Conservation (phyloP, 805 yeast species). For the Candida vaughaniae region DNA sequence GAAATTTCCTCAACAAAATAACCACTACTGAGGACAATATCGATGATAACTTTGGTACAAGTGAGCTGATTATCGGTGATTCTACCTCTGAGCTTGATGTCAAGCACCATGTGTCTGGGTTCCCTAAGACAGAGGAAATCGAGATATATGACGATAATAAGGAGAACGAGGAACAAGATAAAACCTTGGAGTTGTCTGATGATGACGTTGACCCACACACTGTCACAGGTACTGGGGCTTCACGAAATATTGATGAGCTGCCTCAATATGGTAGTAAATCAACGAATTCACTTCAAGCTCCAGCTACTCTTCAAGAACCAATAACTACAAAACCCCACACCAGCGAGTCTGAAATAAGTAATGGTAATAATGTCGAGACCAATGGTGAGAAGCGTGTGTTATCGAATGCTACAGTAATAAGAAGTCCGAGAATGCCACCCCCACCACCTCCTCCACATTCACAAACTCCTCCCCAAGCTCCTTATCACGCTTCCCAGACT, state of each 20-base stretch:
- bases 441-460: constrained; percentile 10
- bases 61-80: constrained; percentile 7
- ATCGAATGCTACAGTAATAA: constrained; percentile 23
- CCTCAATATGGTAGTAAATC: too few species aligned
- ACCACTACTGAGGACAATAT: constrained; percentile 34
- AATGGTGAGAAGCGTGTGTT: constrained; percentile 13
- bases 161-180: constrained; percentile 5
- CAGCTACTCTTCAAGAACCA: too few species aligned
- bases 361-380: background rate
- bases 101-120: constrained; percentile 5
- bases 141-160: constrained; percentile 6
- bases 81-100: constrained; percentile 9
- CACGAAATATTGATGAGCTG: background rate
- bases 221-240: background rate
- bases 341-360: too few species aligned
- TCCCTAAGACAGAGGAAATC: constrained; percentile 5
- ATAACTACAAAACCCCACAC: too few species aligned
- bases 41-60: constrained; percentile 19
- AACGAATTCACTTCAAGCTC: too few species aligned
- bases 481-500: constrained; percentile 17
- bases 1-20: constrained; percentile 27
- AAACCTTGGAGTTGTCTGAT: constrained; percentile 8
- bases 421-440: constrained; percentile 20
- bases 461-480: constrained; percentile 8
- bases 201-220: constrained; percentile 3